Conservation (phyloP, 495 filamentous ascomycete species). For the Penicillium bovifimosum region DNA sequence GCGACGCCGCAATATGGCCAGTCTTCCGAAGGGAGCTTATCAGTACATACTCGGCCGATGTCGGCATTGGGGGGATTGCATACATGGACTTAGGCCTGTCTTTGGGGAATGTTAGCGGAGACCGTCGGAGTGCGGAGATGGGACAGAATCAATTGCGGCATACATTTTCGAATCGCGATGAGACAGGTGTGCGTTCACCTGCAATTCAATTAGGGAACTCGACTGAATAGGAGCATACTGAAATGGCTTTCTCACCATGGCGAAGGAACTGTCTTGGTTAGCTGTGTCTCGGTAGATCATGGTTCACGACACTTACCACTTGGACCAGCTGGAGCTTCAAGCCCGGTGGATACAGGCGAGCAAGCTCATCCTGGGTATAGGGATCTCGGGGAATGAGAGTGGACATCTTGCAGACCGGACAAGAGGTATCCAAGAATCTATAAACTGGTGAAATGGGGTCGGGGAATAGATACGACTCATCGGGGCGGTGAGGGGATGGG, state of each 20-base stretch:
- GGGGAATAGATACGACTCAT: neutral
- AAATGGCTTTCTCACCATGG: conserved; percentile 54
- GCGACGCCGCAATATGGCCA: conserved; percentile 92
- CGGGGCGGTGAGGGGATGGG: conserved; percentile 10
- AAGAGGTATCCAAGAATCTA: neutral
- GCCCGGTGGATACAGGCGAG: conserved; percentile 68
- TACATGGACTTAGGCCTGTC: conserved; percentile 73
- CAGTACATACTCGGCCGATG: neutral
- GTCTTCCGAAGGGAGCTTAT: conserved; percentile 38
- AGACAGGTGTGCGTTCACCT: conserved; percentile 83
- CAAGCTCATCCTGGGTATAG: conserved; percentile 77
- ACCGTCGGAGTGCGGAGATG: conserved; percentile 4
- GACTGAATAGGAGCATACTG: neutral
- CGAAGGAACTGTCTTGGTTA: conserved; percentile 59
- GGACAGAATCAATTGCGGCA: conserved; percentile 12
- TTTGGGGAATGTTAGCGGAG: conserved; percentile 29
- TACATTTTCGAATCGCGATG: conserved; percentile 79
- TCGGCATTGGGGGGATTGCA: conserved; percentile 7
- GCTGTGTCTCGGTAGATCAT: neutral
- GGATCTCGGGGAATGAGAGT: conserved; percentile 66
- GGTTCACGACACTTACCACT: conserved; percentile 48
- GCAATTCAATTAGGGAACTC: conserved; percentile 7
- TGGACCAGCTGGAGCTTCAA: conserved; percentile 87
- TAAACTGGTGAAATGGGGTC: neutral
- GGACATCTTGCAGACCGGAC: conserved; percentile 53